Conservation (phyloP, 257 asterid genomes). For the Jasminum sambac region DNA sequence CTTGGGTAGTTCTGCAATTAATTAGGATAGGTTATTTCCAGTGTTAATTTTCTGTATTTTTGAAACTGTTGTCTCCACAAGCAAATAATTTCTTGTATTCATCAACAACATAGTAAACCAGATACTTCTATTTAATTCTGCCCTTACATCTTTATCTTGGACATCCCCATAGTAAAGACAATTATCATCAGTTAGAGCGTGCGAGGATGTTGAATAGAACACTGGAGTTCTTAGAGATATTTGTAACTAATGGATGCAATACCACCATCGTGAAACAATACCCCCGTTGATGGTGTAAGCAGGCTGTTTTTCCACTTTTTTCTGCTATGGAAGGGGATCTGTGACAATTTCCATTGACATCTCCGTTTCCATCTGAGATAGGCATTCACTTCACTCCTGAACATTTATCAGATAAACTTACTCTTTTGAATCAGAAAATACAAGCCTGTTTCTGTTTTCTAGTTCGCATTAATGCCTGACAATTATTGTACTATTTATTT, state of each 20-base stretch:
- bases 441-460: neutral
- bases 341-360: too few relatives aligned
- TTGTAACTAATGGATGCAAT: neutral
- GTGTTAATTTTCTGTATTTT: neutral
- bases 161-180: neutral
- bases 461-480: neutral
- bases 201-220: neutral
- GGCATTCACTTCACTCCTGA: too few relatives aligned
- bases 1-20: neutral
- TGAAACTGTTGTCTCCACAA: neutral
- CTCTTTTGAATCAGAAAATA: neutral
- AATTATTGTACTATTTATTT: constrained; percentile 2
- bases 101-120: neutral
- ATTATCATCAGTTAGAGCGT: neutral
- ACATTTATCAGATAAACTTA: too few relatives aligned
- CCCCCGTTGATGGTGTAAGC: too few relatives aligned
- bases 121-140: neutral
- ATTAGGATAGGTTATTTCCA: neutral
- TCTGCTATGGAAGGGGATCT: too few relatives aligned
- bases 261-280: too few relatives aligned
- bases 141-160: neutral
- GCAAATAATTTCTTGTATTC: neutral
- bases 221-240: neutral
- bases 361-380: too few relatives aligned
- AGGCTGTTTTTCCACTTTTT: too few relatives aligned